These are phyloP conservation scores for Tetracladium marchalianum DNA, from an alignment of 495 filamentous ascomycete genomes.

Conservation along the genomic window DNA sequence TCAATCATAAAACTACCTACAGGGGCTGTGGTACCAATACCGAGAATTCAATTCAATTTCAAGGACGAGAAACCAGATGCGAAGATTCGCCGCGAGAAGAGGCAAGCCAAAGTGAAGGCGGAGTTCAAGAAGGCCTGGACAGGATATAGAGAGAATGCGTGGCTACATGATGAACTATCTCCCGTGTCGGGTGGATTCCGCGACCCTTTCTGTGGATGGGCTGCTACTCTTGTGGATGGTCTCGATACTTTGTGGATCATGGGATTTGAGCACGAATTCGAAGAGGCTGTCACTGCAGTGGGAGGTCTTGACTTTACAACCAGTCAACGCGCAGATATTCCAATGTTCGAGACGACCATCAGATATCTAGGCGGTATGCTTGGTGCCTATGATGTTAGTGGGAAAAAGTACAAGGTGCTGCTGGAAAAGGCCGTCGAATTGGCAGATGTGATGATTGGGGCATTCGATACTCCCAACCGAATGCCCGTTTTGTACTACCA, in stretches of 20 bases:
- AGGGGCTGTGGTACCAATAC: constrained; percentile 55
- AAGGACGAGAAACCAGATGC: constrained; percentile 48
- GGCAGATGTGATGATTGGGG: constrained; percentile 78
- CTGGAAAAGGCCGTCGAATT: constrained; percentile 84
- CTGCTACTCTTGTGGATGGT: constrained; percentile 85
- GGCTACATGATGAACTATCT: constrained; percentile 73
- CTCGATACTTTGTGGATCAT: constrained; percentile 96
- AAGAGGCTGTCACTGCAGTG: constrained; percentile 69
- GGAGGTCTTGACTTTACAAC: constrained; percentile 85
- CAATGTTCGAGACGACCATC: constrained; percentile 83
- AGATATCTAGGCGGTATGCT: constrained; percentile 78
- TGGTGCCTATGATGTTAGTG: constrained; percentile 75
- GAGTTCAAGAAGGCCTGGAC: constrained; percentile 74
- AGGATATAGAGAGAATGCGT: constrained; percentile 75
- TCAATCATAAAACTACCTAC: constrained; percentile 69
- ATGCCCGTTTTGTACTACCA: constrained; percentile 85
- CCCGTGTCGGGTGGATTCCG: constrained; percentile 52
- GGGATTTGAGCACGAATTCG: constrained; percentile 81
- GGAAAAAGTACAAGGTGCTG: constrained; percentile 54
- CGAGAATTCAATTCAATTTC: constrained; percentile 67
- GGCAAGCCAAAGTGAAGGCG: constrained; percentile 59
- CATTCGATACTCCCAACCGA: constrained; percentile 93
- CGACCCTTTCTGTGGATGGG: constrained; percentile 91
- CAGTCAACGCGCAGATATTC: constrained; percentile 50
- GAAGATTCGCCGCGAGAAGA: constrained; percentile 50